phyloP scores from a whole-genome alignment of 192 early-diverging fungal genomes.

The Coemansia sp. region DNA sequence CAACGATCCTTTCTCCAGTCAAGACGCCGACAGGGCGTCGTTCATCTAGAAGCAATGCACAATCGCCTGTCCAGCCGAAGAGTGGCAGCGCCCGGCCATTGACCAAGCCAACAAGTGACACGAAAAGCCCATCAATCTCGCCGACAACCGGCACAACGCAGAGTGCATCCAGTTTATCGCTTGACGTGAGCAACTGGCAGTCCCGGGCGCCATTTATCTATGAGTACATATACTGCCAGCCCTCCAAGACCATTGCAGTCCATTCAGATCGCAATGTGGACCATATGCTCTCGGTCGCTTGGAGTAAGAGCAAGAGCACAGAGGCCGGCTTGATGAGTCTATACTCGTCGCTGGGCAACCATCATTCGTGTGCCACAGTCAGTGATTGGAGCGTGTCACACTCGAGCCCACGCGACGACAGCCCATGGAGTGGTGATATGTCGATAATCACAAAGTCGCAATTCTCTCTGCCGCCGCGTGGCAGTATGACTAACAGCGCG shows the following conservation, averaged over 20 bases:
- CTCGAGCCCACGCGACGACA: not conserved
- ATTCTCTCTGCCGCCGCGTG: conserved; percentile 29
- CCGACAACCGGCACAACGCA: not conserved
- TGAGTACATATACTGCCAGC: conserved; percentile 32
- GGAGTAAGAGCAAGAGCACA: conserved; percentile 14
- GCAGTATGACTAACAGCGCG: conserved; percentile 3
- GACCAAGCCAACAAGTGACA: not conserved
- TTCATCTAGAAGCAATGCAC: not conserved
- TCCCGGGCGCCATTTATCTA: conserved; percentile 35
- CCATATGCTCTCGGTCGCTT: conserved; percentile 41
- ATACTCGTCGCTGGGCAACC: conserved; percentile 36
- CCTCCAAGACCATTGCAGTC: conserved; percentile 8
- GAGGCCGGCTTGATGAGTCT: conserved; percentile 10
- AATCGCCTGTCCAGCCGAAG: not conserved
- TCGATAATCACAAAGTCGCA: conserved; percentile 27
- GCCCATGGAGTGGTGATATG: not conserved
- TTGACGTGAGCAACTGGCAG: conserved; percentile 28
- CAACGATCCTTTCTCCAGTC: not conserved
- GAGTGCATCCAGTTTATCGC: not conserved
- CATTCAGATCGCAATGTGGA: not conserved
- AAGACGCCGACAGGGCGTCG: not conserved
- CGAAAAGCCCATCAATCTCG: not conserved
- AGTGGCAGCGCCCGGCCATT: not conserved
- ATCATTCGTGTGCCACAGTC: conserved; percentile 3
- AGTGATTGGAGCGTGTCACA: conserved; percentile 7